Conservation (phyloP, 257 asterid species). For the Plantago major region DNA sequence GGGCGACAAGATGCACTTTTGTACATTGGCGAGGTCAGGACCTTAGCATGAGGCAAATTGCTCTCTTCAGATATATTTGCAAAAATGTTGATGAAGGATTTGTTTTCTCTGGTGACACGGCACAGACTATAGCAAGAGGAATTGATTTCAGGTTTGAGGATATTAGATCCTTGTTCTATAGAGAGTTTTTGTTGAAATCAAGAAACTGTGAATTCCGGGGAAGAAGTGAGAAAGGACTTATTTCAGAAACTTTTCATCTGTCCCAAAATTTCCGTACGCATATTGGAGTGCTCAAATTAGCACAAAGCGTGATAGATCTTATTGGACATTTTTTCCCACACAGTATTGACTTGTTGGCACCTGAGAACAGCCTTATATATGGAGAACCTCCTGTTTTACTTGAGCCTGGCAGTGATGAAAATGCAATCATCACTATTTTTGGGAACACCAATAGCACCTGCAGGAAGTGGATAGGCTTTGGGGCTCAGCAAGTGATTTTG, state of each 20-base stretch:
- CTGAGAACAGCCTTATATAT: slow-evolving; percentile 52
- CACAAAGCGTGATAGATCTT: slow-evolving; percentile 59
- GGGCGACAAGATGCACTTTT: slow-evolving; percentile 67
- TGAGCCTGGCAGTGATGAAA: slow-evolving; percentile 47
- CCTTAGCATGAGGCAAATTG: slow-evolving; percentile 52
- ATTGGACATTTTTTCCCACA: slow-evolving; percentile 47
- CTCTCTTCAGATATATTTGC: slow-evolving; percentile 54
- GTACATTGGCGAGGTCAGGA: slow-evolving; percentile 76
- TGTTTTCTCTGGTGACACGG: slow-evolving; percentile 65
- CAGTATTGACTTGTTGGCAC: slow-evolving; percentile 47
- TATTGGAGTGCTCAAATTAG: slow-evolving; percentile 55
- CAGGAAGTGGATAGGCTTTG: slow-evolving; percentile 49
- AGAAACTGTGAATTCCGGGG: slow-evolving; percentile 13
- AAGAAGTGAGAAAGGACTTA: slow-evolving; percentile 40
- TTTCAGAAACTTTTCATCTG: slow-evolving; percentile 42
- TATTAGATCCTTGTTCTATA: slow-evolving; percentile 52
- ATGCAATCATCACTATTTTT: slow-evolving; percentile 45
- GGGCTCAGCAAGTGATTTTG: slow-evolving; percentile 63
- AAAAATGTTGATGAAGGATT: slow-evolving; percentile 56
- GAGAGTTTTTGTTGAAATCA: slow-evolving; percentile 37
- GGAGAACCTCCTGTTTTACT: slow-evolving; percentile 66
- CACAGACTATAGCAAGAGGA: slow-evolving; percentile 66
- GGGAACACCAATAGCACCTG: slow-evolving; percentile 35
- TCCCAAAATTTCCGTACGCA: slow-evolving; percentile 66
- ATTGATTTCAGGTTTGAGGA: slow-evolving; percentile 67